These are phyloP conservation scores for Komagataella ulmi DNA, from an alignment of 805 yeast species.

Conservation along the genomic window DNA sequence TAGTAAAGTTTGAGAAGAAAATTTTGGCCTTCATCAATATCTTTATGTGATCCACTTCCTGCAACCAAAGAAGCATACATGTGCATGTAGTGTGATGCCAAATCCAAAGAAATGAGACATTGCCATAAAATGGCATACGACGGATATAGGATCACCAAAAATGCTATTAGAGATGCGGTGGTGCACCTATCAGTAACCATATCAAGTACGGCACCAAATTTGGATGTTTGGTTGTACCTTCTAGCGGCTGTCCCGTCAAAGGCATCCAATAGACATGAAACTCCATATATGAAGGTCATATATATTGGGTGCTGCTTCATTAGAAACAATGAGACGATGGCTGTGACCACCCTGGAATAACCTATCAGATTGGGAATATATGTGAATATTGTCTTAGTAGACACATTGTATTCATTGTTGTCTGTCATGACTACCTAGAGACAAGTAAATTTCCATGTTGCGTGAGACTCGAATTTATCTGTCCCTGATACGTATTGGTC, in stretches of 20 bases:
- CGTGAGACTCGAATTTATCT: not conserved
- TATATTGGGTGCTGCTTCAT: conserved; percentile 78
- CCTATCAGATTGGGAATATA: conserved; percentile 81
- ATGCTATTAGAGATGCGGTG: conserved; percentile 86
- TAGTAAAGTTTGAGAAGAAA: conserved; percentile 75
- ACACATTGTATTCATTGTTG: not conserved
- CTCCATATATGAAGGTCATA: conserved; percentile 67
- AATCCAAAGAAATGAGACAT: conserved; percentile 66
- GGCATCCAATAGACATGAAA: conserved; percentile 90
- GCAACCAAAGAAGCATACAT: conserved; percentile 86
- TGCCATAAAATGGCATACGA: conserved; percentile 61
- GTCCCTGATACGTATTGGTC: not conserved
- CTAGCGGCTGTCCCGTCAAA: conserved; percentile 95
- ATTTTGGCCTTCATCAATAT: conserved; percentile 56
- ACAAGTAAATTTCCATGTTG: not conserved
- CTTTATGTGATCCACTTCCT: conserved; percentile 78
- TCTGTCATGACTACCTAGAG: not conserved
- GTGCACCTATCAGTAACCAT: conserved; percentile 99
- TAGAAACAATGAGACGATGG: conserved; percentile 62
- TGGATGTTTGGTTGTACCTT: conserved; percentile 73
- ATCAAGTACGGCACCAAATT: conserved; percentile 92
- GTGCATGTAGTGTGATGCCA: conserved; percentile 95
- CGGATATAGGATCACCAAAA: conserved; percentile 71
- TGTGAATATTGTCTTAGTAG: not conserved
- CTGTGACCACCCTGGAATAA: conserved; percentile 70